These are phyloP conservation scores for Lolium multiflorum DNA, from an alignment of 176 grass and related monocot genomes.

Conservation along the genomic window DNA sequence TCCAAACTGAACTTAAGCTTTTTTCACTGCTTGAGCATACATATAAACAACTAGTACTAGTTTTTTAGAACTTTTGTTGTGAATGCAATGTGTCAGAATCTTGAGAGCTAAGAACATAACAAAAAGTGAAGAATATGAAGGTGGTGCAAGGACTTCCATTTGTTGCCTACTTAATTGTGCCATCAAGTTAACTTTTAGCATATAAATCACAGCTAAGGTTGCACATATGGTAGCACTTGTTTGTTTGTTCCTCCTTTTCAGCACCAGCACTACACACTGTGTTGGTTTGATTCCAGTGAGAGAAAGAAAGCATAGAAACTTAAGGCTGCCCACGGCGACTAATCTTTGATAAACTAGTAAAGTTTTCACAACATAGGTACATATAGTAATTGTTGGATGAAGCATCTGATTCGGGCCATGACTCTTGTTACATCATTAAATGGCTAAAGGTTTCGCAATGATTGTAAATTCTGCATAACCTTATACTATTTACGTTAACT, in stretches of 20 bases:
- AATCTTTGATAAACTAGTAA: constrained; percentile 43
- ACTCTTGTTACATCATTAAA: constrained; percentile 28
- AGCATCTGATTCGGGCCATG: constrained; percentile 43
- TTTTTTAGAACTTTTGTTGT: constrained; percentile 36
- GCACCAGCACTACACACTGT: constrained; percentile 22
- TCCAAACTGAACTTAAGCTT: constrained; percentile 37
- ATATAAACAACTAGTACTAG: not conserved
- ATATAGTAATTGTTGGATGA: constrained; percentile 42
- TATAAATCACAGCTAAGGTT: constrained; percentile 40
- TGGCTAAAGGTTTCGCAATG: constrained; percentile 39
- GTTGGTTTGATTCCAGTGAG: constrained; percentile 23
- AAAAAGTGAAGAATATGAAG: constrained; percentile 50
- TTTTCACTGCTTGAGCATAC: constrained; percentile 34
- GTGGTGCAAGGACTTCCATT: constrained; percentile 42
- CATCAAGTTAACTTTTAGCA: constrained; percentile 37
- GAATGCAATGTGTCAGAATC: constrained; percentile 48
- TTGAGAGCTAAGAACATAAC: constrained; percentile 39
- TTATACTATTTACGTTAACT: constrained; percentile 20
- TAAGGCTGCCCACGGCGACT: constrained; percentile 27
- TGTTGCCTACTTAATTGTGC: constrained; percentile 46
- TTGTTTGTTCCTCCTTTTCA: constrained; percentile 43
- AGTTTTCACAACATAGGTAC: constrained; percentile 35
- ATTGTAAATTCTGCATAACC: constrained; percentile 43
- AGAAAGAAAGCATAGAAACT: constrained; percentile 45
- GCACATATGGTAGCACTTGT: not conserved